Conservation (phyloP, 805 yeast species). For the Schizosaccharomyces octosporus region DNA sequence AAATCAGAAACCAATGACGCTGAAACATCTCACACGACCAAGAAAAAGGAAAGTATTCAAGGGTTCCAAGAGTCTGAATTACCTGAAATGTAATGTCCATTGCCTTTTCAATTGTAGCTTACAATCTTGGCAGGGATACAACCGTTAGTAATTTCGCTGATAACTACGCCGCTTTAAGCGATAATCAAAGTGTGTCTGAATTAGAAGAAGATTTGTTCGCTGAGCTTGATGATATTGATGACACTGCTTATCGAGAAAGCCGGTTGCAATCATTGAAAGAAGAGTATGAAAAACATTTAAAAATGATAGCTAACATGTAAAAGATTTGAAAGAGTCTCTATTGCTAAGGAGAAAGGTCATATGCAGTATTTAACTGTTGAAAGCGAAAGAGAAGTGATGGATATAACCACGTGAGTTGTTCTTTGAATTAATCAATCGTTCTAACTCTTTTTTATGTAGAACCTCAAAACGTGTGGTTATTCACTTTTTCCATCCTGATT, state of each 20-base stretch:
- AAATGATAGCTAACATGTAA: background rate
- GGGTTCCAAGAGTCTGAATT: background rate
- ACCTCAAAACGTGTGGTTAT: conserved; percentile 22
- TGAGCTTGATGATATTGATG: background rate
- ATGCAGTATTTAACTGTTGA: conserved; percentile 8
- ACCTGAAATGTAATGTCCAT: background rate
- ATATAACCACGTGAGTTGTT: conserved; percentile 18
- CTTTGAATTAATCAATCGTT: background rate
- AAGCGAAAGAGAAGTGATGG: conserved; percentile 35
- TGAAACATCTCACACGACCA: background rate
- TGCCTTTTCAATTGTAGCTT: background rate
- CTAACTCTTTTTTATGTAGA: background rate
- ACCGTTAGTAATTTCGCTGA: background rate
- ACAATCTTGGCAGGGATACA: background rate
- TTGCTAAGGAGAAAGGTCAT: background rate
- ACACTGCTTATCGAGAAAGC: background rate
- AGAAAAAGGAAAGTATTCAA: background rate
- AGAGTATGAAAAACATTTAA: background rate
- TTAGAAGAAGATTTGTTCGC: background rate
- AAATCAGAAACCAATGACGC: background rate
- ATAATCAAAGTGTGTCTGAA: background rate
- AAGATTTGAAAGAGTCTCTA: background rate
- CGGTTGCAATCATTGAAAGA: background rate
- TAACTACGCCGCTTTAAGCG: background rate
- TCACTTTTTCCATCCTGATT: conserved; percentile 39